Evolutionary conservation across 176 grass and related monocot genomes (phyloP), one percentile per base, ranked within the genome.

Genomic region (Musa schizocarpa): DNA sequence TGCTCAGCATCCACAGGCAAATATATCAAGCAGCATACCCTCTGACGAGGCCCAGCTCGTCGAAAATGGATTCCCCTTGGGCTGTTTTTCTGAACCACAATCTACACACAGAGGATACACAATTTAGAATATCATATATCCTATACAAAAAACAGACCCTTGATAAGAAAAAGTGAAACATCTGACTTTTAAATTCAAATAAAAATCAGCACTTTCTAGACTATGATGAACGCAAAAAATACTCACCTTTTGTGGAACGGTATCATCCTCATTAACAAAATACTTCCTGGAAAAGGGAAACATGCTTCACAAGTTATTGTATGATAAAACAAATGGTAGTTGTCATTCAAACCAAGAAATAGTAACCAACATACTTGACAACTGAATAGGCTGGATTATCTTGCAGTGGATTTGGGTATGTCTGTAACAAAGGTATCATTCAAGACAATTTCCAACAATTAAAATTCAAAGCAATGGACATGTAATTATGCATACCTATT

Each of bases 381-480:
- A 74, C 72, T 8, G 72, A 74, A 57, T 74, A 74, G 25, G 72
- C 72, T 74, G 72, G 72, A 74, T 74, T 74, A 57, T 74, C 72
- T 74, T 74, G 52, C 23, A 74, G 52, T 19, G 72, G 71, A 55
- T 74, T 74, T 55, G 71, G 53, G 24, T 74, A 56, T 16, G 52
- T 74, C 71, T 74, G 9, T 13, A n/a, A 52, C 13, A 51, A 52
- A 70, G 17, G 6, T 14, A 68, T 7, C 29, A 29, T 43, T 68
- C 13, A 48, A 68, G 10, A 68, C 65, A 68, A 70, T 50, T 50
- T 50, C 9, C 43, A 50, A 43, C 11, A 70, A 43, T 26, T 12
- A 29, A 11, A n/a, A 21, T 25, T 50, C 9, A 50, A 70, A 50
- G 43, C 68, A 70, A 70, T 34, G 8, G 51, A 70, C 68, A 51